phyloP scores from a whole-genome alignment of 345 rosid genomes.

The Geranium brycei region DNA sequence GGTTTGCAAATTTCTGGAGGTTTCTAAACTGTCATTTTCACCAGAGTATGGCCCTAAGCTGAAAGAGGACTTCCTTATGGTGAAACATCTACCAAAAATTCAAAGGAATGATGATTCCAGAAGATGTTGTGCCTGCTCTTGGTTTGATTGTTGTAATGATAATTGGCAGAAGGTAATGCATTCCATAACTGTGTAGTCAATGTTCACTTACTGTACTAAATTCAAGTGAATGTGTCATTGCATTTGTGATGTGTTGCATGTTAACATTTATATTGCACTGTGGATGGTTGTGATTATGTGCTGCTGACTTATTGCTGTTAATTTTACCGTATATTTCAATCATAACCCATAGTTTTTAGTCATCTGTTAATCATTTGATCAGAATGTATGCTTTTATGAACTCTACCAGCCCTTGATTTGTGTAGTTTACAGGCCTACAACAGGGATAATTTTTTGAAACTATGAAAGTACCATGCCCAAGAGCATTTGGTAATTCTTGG shows the following conservation, averaged over 20 bases:
- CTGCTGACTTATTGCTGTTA: neutral
- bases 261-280: neutral
- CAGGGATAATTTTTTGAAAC: neutral
- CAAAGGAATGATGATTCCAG: constrained; percentile 43
- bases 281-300: neutral
- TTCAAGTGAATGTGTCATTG: neutral
- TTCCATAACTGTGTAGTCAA: constrained; percentile 6
- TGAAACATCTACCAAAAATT: constrained; percentile 72
- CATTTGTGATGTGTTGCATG: neutral
- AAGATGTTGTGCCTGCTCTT: constrained; percentile 58
- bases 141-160: constrained; percentile 86
- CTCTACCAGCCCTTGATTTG: neutral
- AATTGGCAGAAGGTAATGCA: constrained; percentile 90
- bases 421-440: neutral
- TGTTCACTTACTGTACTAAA: neutral
- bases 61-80: constrained; percentile 90
- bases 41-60: constrained; percentile 96
- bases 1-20: constrained; percentile 99
- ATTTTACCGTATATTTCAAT: neutral
- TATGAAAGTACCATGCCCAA: neutral
- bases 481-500: neutral
- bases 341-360: neutral
- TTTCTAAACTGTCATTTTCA: constrained; percentile 79
- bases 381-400: no score
- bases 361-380: neutral